Base-by-base conservation (phyloP, 2,329 filamentous ascomycete species). In the Colletotrichum plurivorum region DNA sequence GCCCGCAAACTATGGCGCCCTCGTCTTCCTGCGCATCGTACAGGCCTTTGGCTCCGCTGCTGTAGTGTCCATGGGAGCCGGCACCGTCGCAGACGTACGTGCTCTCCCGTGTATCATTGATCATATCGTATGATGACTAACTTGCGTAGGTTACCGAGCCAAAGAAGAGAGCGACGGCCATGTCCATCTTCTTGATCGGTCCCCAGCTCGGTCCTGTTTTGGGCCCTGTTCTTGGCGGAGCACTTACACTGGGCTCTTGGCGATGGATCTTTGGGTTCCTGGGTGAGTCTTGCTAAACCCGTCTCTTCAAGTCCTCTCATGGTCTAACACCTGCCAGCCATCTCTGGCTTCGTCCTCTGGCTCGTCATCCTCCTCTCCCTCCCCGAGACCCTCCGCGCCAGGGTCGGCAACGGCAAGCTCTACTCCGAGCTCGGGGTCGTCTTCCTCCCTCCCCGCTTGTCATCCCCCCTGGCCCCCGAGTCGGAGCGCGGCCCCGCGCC, bases 211-310 rank as follows among this genome's bases (percentile, higher is more conserved):
- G 83, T 2, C 83, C 83, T 2, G 78, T 84, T 0, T 71, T 84
- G 1, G 83, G 83, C 0, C 83, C 83, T 0, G 71, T 84, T 0
- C 73, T 84, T 3, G 83, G 83, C 5, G 83, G 82, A 25, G 75
- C 76, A 20, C 76, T 84, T 36, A 78, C 80, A 4, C 73, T 74
- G 2, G 70, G 75, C 1, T 75, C 73, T 5, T 85, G 83, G 83
- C 73, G 83, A 69, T 85, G 82, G 82, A 76, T 81, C 4, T 84
- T 84, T 67, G 82, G 79, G 1, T 83, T 84, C 41, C 70, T 81
- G 18, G 76, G 66, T 67, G 13, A 55, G 62, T 36, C 15, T n/a
- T 2, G 1, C 16, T 45, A 73, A 22, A 2, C 3, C 20, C 9
- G 8, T 10, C 20, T 16, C 9, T 2, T 13, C n/a, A n/a, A 18